phyloP scores from a whole-genome alignment of 495 filamentous ascomycete species.

The Haplographium delicatum region DNA sequence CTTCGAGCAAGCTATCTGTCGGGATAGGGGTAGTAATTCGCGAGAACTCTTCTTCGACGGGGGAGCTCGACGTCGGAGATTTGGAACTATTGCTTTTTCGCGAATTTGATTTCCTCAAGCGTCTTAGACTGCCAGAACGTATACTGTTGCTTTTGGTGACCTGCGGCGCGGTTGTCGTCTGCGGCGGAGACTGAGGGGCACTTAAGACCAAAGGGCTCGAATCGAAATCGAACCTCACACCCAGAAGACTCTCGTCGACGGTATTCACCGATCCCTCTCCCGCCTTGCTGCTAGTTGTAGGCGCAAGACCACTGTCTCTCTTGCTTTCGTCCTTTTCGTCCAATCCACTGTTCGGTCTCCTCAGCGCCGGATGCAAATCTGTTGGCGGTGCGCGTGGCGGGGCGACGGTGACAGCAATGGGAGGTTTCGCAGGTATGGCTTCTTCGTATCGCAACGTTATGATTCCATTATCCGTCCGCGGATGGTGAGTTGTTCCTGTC shows the following conservation, averaged over 20 bases:
- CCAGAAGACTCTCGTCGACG: constrained; percentile 4
- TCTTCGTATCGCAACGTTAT: constrained; percentile 52
- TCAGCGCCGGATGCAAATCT: constrained; percentile 21
- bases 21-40: constrained; percentile 49
- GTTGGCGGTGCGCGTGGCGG: constrained; percentile 18
- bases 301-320: constrained; percentile 26
- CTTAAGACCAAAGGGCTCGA: neutral
- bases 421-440: constrained; percentile 48
- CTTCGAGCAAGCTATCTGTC: constrained; percentile 45
- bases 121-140: neutral
- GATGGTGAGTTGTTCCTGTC: neutral
- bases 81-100: constrained; percentile 14
- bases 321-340: constrained; percentile 11
- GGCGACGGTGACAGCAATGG: constrained; percentile 27
- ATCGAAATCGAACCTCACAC: constrained; percentile 15
- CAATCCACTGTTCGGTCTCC: neutral
- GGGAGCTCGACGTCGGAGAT: neutral
- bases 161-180: constrained; percentile 1
- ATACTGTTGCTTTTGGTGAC: neutral
- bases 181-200: neutral
- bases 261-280: constrained; percentile 8
- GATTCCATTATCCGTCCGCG: constrained; percentile 37
- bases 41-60: constrained; percentile 28
- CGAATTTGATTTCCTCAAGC: constrained; percentile 6
- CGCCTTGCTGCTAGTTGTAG: constrained; percentile 11